phyloP scores from a whole-genome alignment of 768 basidiomycete species.

The Macrocybe gigantea region DNA sequence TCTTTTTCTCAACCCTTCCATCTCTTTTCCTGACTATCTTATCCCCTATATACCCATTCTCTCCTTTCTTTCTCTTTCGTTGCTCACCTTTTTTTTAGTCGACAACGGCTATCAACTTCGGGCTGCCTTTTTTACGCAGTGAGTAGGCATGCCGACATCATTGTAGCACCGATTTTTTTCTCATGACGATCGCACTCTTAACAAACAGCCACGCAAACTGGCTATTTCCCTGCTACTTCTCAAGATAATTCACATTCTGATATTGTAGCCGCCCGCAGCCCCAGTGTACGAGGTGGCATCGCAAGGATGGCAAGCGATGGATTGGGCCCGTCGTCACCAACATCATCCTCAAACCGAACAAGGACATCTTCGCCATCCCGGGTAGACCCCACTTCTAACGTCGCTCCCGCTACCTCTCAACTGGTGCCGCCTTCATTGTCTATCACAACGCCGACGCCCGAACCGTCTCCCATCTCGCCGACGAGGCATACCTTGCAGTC shows the following conservation, averaged over 20 bases:
- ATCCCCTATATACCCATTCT: slow-evolving; percentile 22
- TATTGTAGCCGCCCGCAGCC: slow-evolving; percentile 8
- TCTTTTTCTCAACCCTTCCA: slow-evolving; percentile 10
- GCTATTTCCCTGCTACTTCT: slow-evolving; percentile 26
- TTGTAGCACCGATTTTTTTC: slow-evolving; percentile 1
- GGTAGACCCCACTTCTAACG: slow-evolving; percentile 19
- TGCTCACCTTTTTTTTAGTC: slow-evolving; percentile 30
- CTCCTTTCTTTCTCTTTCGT: slow-evolving; percentile 11
- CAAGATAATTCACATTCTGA: slow-evolving; percentile 12
- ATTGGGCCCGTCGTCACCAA: background rate
- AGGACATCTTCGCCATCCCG: slow-evolving; percentile 18
- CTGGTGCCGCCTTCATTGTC: slow-evolving; percentile 32
- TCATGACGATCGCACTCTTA: slow-evolving; percentile 7
- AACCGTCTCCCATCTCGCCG: slow-evolving; percentile 29
- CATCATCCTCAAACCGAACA: slow-evolving; percentile 14
- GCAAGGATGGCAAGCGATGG: slow-evolving; percentile 11
- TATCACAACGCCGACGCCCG: slow-evolving; percentile 35
- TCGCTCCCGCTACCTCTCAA: slow-evolving; percentile 17
- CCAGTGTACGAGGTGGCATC: slow-evolving; percentile 11
- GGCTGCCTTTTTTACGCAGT: slow-evolving; percentile 8
- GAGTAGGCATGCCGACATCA: slow-evolving; percentile 1
- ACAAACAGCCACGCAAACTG: slow-evolving; percentile 23
- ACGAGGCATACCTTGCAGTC: slow-evolving; percentile 21
- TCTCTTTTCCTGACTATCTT: slow-evolving; percentile 14
- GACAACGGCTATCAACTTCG: too few relatives aligned